Evolutionary conservation across 1,284 basidiomycete species (phyloP).

Genomic region (Abortiporus biennis): DNA sequence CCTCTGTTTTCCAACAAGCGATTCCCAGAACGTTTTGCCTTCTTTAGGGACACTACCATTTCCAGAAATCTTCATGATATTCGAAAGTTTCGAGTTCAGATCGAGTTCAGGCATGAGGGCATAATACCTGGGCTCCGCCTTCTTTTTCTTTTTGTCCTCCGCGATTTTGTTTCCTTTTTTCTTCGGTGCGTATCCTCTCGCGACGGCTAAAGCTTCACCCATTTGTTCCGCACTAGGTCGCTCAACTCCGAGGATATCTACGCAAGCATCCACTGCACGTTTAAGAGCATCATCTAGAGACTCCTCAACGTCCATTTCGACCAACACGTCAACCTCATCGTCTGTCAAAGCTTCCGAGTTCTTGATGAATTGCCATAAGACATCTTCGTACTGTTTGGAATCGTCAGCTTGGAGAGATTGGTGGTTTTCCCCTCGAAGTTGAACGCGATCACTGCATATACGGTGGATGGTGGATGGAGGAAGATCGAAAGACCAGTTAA

Average conservation of each 20-base stretch:
- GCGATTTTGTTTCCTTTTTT: constrained; percentile 26
- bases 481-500: constrained; percentile 69
- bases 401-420: constrained; percentile 70
- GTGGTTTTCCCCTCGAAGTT: constrained; percentile 75
- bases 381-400: constrained; percentile 64
- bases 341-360: constrained; percentile 60
- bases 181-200: constrained; percentile 42
- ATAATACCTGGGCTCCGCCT: constrained; percentile 56
- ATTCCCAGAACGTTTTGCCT: constrained; percentile 42
- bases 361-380: constrained; percentile 78
- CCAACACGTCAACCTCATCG: constrained; percentile 55
- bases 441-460: constrained; percentile 72
- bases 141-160: constrained; percentile 27
- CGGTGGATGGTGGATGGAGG: constrained; percentile 57
- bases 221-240: constrained; percentile 53
- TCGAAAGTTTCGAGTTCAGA: constrained; percentile 41
- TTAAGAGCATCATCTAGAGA: constrained; percentile 48
- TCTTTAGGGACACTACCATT: constrained; percentile 21
- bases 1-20: constrained; percentile 41
- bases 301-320: constrained; percentile 62
- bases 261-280: constrained; percentile 56
- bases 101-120: constrained; percentile 73
- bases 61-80: constrained; percentile 36
- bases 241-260: constrained; percentile 42
- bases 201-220: constrained; percentile 49